phyloP scores from a whole-genome alignment of 2,329 filamentous ascomycete species.

The Pestalotiopsis sp. region DNA sequence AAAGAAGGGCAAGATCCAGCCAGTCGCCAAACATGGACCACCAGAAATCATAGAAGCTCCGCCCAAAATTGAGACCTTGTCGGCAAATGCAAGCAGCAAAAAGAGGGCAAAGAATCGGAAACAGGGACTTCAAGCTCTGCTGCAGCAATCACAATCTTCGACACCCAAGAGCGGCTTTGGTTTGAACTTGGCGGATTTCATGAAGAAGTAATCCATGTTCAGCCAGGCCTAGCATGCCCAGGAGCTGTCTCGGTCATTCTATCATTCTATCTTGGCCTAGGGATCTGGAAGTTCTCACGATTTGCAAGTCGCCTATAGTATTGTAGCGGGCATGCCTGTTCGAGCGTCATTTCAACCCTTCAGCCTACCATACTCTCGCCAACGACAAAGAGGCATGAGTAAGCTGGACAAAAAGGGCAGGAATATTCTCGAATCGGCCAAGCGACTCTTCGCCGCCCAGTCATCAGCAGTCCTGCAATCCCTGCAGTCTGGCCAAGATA shows the following conservation, averaged over 20 bases:
- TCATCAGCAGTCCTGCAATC: not conserved
- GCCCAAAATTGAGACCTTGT: constrained; percentile 23
- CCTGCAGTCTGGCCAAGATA: not conserved
- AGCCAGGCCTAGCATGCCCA: not conserved
- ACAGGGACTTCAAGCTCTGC: constrained; percentile 65
- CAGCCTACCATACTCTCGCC: not conserved
- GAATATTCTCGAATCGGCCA: constrained; percentile 4
- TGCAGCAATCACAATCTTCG: constrained; percentile 53
- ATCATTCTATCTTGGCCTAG: no score
- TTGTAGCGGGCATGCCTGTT: not conserved
- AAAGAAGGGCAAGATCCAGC: not conserved
- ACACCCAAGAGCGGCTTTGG: constrained; percentile 39
- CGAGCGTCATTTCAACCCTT: not conserved
- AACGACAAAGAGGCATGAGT: not conserved
- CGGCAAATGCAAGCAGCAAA: constrained; percentile 62
- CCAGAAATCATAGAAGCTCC: constrained; percentile 19
- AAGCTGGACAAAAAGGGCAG: not conserved
- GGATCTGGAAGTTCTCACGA: no score
- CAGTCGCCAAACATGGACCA: not conserved
- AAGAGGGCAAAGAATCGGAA: constrained; percentile 68
- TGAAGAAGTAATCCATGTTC: constrained; percentile 36
- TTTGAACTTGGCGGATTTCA: constrained; percentile 59
- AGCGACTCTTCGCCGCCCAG: not conserved
- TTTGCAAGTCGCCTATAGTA: no score
- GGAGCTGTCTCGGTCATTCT: no score